A percentile compares a stretch with the other conserved stretches of the same genome.
Conservation (phyloP, 2,329 filamentous ascomycete species). For the Aspergillus clavatus region DNA sequence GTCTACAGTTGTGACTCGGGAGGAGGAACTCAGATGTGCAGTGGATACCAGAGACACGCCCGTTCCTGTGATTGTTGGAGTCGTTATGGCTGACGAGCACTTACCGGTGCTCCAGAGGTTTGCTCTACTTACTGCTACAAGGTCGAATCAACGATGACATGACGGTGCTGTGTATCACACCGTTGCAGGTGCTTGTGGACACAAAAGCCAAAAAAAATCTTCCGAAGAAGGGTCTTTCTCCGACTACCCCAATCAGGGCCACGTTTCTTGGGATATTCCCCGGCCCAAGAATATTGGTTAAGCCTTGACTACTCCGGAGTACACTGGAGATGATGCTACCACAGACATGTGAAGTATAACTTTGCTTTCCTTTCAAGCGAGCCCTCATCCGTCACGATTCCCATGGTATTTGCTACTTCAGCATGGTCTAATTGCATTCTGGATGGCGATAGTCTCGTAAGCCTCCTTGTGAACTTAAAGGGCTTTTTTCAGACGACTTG, state of each 20-base stretch:
- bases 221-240: conserved; percentile 15
- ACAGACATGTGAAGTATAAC: conserved; percentile 5
- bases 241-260: background rate
- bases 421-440: no score
- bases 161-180: conserved; percentile 8
- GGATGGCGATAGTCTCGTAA: no score
- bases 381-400: background rate
- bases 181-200: conserved; percentile 1
- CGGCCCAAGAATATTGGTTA: background rate
- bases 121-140: background rate
- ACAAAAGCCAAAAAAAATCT: conserved; percentile 14
- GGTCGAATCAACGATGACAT: background rate
- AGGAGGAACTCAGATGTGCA: no score
- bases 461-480: no score
- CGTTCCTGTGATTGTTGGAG: no score
- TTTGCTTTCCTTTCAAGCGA: background rate
- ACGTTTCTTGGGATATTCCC: background rate
- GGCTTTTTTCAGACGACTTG: no score
- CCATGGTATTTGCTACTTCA: no score
- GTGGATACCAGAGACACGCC: no score
- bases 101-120: background rate
- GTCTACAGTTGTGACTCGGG: no score
- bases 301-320: background rate
- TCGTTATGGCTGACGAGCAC: no score
- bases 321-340: no score